These are phyloP conservation scores for Acidiella bohemica DNA, from an alignment of 495 filamentous ascomycete genomes.

Conservation along the genomic window DNA sequence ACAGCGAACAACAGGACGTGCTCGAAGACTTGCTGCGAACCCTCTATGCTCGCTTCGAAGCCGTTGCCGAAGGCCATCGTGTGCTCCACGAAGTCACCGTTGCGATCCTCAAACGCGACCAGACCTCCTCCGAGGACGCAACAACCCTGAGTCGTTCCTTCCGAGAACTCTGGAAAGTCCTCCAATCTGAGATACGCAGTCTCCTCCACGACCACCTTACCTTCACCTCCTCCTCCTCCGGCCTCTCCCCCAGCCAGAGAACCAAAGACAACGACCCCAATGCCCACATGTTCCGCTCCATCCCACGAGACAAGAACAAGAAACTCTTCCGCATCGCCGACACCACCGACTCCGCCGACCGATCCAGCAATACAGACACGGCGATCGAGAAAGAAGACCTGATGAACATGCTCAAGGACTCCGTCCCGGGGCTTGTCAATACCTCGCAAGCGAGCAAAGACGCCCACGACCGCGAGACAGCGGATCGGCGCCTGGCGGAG, in stretches of 20 bases:
- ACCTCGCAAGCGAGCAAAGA: conserved; percentile 27
- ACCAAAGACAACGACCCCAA: conserved; percentile 35
- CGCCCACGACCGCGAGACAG: neutral
- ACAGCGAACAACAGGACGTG: conserved; percentile 61
- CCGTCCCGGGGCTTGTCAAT: conserved; percentile 84
- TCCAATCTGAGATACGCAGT: conserved; percentile 77
- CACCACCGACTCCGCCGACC: conserved; percentile 36
- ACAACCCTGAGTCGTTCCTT: conserved; percentile 61
- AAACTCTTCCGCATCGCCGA: conserved; percentile 54
- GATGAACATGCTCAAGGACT: conserved; percentile 74
- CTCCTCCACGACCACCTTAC: conserved; percentile 93
- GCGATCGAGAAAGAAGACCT: conserved; percentile 77
- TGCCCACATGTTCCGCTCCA: conserved; percentile 44
- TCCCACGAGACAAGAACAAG: conserved; percentile 53
- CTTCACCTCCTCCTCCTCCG: conserved; percentile 52
- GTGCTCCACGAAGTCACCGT: conserved; percentile 82
- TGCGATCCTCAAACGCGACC: conserved; percentile 65
- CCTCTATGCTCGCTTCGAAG: conserved; percentile 89
- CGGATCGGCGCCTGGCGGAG: neutral
- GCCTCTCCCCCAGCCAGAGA: neutral
- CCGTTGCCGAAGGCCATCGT: conserved; percentile 90
- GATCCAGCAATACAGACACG: conserved; percentile 37
- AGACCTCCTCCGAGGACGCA: conserved; percentile 30
- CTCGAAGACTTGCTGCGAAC: conserved; percentile 84
- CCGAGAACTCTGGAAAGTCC: conserved; percentile 86